These are phyloP conservation scores for Diplocarpon rosae DNA, from an alignment of 2,329 filamentous ascomycete species.

Conservation along the genomic window DNA sequence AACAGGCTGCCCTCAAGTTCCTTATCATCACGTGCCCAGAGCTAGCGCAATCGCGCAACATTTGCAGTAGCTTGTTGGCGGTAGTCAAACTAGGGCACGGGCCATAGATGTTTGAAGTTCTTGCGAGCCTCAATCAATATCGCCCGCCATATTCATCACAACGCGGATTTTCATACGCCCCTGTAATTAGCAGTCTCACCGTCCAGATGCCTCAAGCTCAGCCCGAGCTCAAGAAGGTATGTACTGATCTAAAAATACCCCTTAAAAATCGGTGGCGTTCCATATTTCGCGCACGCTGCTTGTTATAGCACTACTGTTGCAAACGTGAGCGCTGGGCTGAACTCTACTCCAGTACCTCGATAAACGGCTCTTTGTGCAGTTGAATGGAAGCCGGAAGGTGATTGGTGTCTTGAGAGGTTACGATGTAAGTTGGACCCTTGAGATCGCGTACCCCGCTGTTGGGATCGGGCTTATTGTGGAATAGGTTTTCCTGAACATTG, in stretches of 20 bases:
- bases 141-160: not conserved
- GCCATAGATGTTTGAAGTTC: too few species aligned
- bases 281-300: conserved; percentile 6
- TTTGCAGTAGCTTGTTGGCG: too few species aligned
- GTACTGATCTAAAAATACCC: conserved; percentile 14
- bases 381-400: conserved; percentile 96
- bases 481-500: conserved; percentile 95
- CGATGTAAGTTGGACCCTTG: conserved; percentile 52
- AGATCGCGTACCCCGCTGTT: not conserved
- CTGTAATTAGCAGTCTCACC: conserved; percentile 5
- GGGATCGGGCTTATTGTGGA: conserved; percentile 15
- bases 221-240: conserved; percentile 96
- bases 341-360: conserved; percentile 71
- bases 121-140: too few species aligned
- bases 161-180: not conserved
- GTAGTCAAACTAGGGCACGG: too few species aligned
- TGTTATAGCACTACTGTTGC: not conserved
- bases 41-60: conserved; percentile 2
- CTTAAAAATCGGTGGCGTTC: conserved; percentile 2
- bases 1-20: too few species aligned
- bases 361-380: conserved; percentile 94
- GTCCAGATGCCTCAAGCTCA: conserved; percentile 88
- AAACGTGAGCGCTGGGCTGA: conserved; percentile 42
- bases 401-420: conserved; percentile 90
- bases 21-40: conserved; percentile 1